Evolutionary conservation across 1,139 yeast species (phyloP), one percentile per base, ranked within the genome.

Genomic region (Scheffersomyces cryptocercus): DNA sequence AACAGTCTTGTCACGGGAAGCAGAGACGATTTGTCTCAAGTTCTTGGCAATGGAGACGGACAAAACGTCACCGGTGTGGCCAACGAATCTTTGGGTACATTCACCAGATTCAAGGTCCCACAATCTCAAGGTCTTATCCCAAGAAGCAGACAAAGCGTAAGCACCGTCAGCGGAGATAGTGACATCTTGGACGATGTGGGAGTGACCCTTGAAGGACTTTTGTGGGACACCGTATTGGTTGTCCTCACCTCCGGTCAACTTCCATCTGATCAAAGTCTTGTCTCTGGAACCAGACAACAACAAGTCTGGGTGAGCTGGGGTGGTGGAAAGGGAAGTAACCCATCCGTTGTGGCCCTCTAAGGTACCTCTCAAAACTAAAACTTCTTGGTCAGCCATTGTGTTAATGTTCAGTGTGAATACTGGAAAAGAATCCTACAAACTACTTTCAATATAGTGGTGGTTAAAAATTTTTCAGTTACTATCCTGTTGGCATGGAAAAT

Each of bases 111-210:
- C 85, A 68, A 93, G 83, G 75, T 89, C 93, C 99, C 99, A 93
- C 71, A 93, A 87, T 84, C 98, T 95, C 75, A 95, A 83, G 70
- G 99, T 91, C 82, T 87, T 89, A 75, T 93, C 99, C 99, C 99
- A 93, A 67, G 99, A 95, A 67, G 96, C 97, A 58, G 99, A 93
- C 73, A 93, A 82, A 69, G 97, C 99, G 82, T 85, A 93, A 70
- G 88, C 85, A 76, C 99, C 99, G 73, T 95, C 99, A 71, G 95
- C 93, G 56, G 99, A 89, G 79, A 93, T 88, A 71, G 95, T 88
- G 73, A 91, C 95, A 73, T 93, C 99, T 80, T 90, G 93, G 61
- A 93, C 96, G 70, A 93, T 93, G 91, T 93, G 99, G 63, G 96
- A 86, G 89, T 93, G 99, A 70, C 99, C 99, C 71, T 81, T 86